phyloP scores from a whole-genome alignment of 2,329 filamentous ascomycete species.

The Hymenoscyphus infarciens region DNA sequence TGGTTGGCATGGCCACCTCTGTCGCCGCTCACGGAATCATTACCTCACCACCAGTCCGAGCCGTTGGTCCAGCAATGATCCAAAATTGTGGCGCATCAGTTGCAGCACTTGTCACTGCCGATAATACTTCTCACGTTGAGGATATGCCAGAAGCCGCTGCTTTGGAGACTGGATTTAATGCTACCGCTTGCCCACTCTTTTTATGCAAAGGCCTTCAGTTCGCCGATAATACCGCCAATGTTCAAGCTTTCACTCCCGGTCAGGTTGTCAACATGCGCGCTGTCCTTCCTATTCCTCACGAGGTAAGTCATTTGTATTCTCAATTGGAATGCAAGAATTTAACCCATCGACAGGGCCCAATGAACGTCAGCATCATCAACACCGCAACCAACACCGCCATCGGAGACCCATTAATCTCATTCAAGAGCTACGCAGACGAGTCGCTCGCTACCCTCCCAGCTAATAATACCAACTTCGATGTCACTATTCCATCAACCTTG shows the following conservation, averaged over 20 bases:
- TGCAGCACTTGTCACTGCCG: constrained; percentile 31
- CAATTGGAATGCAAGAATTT: too few relatives aligned
- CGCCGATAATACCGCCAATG: constrained; percentile 40
- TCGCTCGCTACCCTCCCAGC: constrained; percentile 40
- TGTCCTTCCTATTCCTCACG: constrained; percentile 46
- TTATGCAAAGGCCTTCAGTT: constrained; percentile 48
- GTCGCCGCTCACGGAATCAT: constrained; percentile 45
- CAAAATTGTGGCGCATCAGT: constrained; percentile 43
- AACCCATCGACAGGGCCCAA: constrained; percentile 37
- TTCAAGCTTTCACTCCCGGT: constrained; percentile 43
- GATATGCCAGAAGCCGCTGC: constrained; percentile 37
- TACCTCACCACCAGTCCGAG: constrained; percentile 39
- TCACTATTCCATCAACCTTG: constrained; percentile 50
- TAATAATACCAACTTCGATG: constrained; percentile 47
- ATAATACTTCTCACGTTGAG: constrained; percentile 33
- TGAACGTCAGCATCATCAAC: constrained; percentile 53
- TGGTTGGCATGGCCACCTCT: constrained; percentile 19
- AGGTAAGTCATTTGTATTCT: constrained; percentile 17
- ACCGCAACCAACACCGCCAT: constrained; percentile 46
- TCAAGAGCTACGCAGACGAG: constrained; percentile 46
- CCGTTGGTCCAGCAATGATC: constrained; percentile 41
- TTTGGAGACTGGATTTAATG: constrained; percentile 28
- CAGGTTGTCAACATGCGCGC: constrained; percentile 43
- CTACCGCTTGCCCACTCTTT: constrained; percentile 39
- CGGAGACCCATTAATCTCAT: constrained; percentile 45